Evolutionary conservation across 441 rosid genomes (phyloP), one percentile per base, ranked within the genome.

Genomic region (Euphorbia neoarborescens): DNA sequence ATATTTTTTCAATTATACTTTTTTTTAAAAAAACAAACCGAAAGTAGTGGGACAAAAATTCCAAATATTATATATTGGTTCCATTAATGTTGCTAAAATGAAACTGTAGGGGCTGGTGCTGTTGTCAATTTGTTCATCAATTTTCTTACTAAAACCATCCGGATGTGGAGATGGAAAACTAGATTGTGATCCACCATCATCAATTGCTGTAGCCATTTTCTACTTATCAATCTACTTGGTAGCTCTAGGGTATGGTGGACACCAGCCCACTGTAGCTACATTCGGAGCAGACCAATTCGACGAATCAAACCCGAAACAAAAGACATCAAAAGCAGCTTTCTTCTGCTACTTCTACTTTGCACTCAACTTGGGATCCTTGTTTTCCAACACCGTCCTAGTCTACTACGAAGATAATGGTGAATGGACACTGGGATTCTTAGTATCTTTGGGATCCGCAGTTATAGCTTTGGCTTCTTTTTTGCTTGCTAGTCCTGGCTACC

Each of bases 181-280:
- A 19, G 3, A 5, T 0, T 93, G 98, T 77, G 15, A 1, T 24
- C 80, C 85, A 1, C 0, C 91, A 0, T 83, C 97, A 22, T 34
- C 88, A 0, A 19, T 71, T 4, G 88, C 89, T 1, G 72, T 81
- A 20, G 84, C 64, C 0, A 62, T 85, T 17, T 89, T 93, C 78
- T 91, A 89, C 68, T 24, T 89, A 24, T 82, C 97, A 0, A 88
- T 84, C 9, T 93, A 93, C 69, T 75, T 93, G 0, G 75, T 88
- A 24, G 98, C 98, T 5, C 85, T 91, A 14, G 97, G 97, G 22
- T 91, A 89, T 46, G 97, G 98, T 0, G 98, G 96, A 17, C 90
- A 88, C 72, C 96, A 93, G 67, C 98, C 98, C n/a, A 85, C 97
- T 4, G 3, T 91, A 57, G 98, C 94, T 70, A 93, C 98, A 2